Evolutionary conservation across 176 grass and related monocot species (phyloP), one percentile per base, ranked within the genome.

Genomic region (Juncus inflexus): DNA sequence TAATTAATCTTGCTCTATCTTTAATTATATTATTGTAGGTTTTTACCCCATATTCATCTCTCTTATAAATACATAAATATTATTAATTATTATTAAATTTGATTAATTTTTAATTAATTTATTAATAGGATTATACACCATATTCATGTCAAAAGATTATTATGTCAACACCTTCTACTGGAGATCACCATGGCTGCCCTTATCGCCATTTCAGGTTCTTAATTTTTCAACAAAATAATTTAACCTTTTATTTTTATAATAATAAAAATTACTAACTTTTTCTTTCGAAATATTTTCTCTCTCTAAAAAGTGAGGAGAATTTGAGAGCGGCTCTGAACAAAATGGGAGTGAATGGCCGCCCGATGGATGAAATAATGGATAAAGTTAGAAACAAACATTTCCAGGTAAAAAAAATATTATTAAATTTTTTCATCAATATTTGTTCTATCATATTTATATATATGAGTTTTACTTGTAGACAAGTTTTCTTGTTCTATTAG

Each of bases 101-200:
- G 19, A 28, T 59, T 80, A 65, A 42, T 80, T 38, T 53, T 13
- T 58, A 42, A 73, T 35, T 57, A 64, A 69, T 64, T 52, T 83
- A 13, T 53, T 77, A 28, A 56, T 79, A 99, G 94, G 94, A 99
- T 86, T 99, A 99, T 52, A 99, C 83, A 58, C 85, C 94, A 40
- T 99, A 84, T 77, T 86, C 94, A n/a, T 99, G 94, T 60, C 88
- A 99, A 75, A 99, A 92, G 76, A 80, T 99, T 63, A 99, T 99
- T 64, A 82, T 67, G 70, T 83, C 88, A 12, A 99, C 94, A 37
- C 94, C 88, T 86, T 77, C 87, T 63, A 81, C 80, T 80, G 87
- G 94, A 52, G 94, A 99, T 78, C 88, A 99, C 67, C 94, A 99
- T 73, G 94, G 94, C 65, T 99, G 88, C 35, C 94, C 88, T 57